Evolutionary conservation across 139 green algal genomes (phyloP).

Genomic region (Desmodesmus armatus): DNA sequence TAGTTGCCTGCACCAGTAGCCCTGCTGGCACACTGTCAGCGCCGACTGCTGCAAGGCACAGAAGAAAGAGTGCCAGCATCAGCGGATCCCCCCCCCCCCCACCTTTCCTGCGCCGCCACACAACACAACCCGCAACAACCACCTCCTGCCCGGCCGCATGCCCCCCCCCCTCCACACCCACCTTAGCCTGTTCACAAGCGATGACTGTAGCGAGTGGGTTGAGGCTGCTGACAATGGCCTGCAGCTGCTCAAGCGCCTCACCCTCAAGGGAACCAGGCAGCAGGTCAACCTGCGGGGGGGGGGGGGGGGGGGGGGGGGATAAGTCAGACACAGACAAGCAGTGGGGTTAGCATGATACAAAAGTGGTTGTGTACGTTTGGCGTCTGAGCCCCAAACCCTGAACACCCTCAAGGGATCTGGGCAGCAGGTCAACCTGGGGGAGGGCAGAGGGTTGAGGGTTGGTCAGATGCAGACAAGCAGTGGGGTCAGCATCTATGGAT

Average conservation of each 20-base stretch:
- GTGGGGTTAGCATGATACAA: too few relatives aligned
- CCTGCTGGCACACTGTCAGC: too few relatives aligned
- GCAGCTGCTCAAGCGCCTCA: constrained; percentile 63
- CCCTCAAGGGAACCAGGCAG: constrained; percentile 44
- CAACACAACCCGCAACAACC: not conserved
- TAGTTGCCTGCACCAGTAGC: too few relatives aligned
- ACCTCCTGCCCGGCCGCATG: not conserved
- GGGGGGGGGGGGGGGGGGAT: not conserved
- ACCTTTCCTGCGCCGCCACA: not conserved
- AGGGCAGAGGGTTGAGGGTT: not conserved
- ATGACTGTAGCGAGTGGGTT: constrained; percentile 90
- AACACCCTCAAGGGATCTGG: too few relatives aligned
- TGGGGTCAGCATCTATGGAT: too few relatives aligned
- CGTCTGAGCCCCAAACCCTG: too few relatives aligned
- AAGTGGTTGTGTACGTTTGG: too few relatives aligned
- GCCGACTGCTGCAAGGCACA: too few relatives aligned
- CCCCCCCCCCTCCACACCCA: constrained; percentile 46
- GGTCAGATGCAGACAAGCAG: not conserved
- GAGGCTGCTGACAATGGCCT: constrained; percentile 77
- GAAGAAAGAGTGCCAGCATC: too few relatives aligned
- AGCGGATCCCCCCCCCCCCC: too few relatives aligned
- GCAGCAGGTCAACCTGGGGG: constrained; percentile 31
- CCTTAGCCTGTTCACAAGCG: constrained; percentile 68
- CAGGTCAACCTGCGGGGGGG: too few relatives aligned
- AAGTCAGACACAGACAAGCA: not conserved